Base-by-base conservation (phyloP, 2,329 filamentous ascomycete genomes). In the Periconia macrospinosa region DNA sequence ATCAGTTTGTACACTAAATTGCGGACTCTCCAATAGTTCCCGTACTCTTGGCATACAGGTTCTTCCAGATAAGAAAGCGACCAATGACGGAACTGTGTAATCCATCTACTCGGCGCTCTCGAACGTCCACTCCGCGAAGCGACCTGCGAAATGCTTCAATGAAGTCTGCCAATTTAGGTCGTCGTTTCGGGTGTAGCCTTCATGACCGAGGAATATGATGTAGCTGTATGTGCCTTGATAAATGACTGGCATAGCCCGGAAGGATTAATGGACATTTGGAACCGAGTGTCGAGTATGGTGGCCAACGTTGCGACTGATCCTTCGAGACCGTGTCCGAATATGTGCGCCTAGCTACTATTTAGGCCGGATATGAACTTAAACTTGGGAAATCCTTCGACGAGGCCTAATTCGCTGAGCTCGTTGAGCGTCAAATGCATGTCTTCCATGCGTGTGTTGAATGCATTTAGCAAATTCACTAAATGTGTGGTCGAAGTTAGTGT, bases 181-280 rank as follows among this genome's bases (percentile, higher is more conserved):
- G 75, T 97, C 95, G 74, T 92, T 93, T 81, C 93, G 97, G 6
- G 89, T 87, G 75, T 96, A 97, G 76, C 96, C 96, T 69, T 90
- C 46, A 40, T 59, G 62, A 30, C 68, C 65, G 43, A 71, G 63
- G 63, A 70, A 70, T 45, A 61, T 60, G 47, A 63, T 58, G 5
- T 59, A 55, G 9, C 23, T 37, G 11, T 46, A 20, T 15, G 53
- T 55, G 15, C 53, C 30, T 1, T 55, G 5, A 9, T 42, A 27
- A 9, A 66, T 41, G 8, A 48, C 49, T 1, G 65, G 63, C 0
- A 62, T 54, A 5, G 23, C 13, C 69, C 68, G 9, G 58, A 63
- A 23, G 68, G 58, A 46, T 66, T 66, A 41, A 72, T 65, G 15
- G 55, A 57, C 30, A 66, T 57, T 18, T 27, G 23, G 41, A 60